These are phyloP conservation scores for Botryotinia globosa DNA, from an alignment of 2,329 filamentous ascomycete species.

Conservation along the genomic window DNA sequence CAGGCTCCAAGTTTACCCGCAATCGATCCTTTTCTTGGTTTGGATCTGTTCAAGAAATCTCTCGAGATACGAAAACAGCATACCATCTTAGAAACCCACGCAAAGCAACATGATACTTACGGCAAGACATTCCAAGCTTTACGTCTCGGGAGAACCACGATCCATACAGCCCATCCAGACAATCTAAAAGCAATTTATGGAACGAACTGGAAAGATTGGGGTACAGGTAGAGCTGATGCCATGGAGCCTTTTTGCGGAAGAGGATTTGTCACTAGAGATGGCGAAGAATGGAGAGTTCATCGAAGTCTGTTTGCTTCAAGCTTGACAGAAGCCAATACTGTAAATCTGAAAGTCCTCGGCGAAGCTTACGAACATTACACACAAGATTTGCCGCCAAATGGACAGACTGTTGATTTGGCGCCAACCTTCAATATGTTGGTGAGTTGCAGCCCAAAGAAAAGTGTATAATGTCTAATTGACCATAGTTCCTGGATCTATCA, in stretches of 20 bases:
- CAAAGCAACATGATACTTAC: not conserved
- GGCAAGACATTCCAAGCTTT: slow-evolving; percentile 2
- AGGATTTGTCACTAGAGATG: slow-evolving; percentile 16
- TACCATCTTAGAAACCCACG: not conserved
- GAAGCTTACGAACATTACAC: not conserved
- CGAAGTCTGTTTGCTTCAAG: slow-evolving; percentile 7
- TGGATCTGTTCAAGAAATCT: slow-evolving; percentile 8
- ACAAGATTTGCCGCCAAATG: not conserved
- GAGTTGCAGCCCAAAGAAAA: not conserved
- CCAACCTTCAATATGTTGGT: slow-evolving; percentile 1
- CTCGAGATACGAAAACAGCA: not conserved
- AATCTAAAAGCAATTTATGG: slow-evolving; percentile 6
- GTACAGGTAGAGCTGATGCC: not conserved
- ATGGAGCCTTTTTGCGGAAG: slow-evolving; percentile 14
- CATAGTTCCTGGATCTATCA: slow-evolving; percentile 12
- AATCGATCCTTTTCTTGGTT: not conserved
- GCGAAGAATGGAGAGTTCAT: slow-evolving; percentile 7
- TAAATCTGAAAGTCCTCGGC: not conserved
- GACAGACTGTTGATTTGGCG: not conserved
- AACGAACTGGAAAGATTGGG: not conserved
- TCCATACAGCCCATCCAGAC: slow-evolving; percentile 11
- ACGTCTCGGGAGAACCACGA: not conserved
- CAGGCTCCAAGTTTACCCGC: not conserved
- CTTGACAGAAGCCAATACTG: not conserved
- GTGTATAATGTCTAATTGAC: not conserved